These are phyloP conservation scores for Eutrema yunnanense DNA, from an alignment of 345 rosid species.

Conservation along the genomic window DNA sequence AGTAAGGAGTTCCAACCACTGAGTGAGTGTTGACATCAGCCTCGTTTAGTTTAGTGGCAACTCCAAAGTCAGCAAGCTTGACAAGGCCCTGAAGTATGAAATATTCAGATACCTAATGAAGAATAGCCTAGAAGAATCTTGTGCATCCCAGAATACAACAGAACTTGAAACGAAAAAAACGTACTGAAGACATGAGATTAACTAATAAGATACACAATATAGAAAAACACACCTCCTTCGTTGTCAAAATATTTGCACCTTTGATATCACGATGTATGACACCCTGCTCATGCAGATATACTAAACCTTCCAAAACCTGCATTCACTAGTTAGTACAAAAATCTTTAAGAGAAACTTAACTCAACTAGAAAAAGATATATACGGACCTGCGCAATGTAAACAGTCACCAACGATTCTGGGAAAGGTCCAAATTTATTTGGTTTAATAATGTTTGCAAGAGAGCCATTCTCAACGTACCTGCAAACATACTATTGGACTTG, in stretches of 20 bases:
- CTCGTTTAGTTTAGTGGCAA: slow-evolving; percentile 95
- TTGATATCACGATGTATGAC: slow-evolving; percentile 99
- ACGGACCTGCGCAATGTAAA: slow-evolving; percentile 94
- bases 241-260: slow-evolving; percentile 96
- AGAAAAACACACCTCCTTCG: slow-evolving; percentile 64
- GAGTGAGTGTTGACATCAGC: slow-evolving; percentile 98
- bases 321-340: slow-evolving; percentile 22
- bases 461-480: slow-evolving; percentile 98
- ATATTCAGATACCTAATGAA: slow-evolving; percentile 4
- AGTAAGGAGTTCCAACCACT: slow-evolving; percentile 97
- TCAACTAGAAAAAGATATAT: slow-evolving; percentile 17
- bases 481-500: slow-evolving; percentile 6
- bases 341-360: background rate
- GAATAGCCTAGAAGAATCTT: slow-evolving; percentile 7
- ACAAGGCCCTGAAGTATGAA: slow-evolving; percentile 76
- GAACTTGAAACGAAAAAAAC: background rate
- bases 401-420: slow-evolving; percentile 94
- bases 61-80: slow-evolving; percentile 99
- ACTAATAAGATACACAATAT: background rate
- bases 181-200: background rate
- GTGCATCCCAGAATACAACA: background rate
- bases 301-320: slow-evolving; percentile 96
- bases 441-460: slow-evolving; percentile 96
- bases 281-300: slow-evolving; percentile 96
- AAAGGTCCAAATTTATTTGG: slow-evolving; percentile 99